These are phyloP conservation scores for Lepidium didymum DNA, from an alignment of 345 rosid genomes.

Conservation along the genomic window DNA sequence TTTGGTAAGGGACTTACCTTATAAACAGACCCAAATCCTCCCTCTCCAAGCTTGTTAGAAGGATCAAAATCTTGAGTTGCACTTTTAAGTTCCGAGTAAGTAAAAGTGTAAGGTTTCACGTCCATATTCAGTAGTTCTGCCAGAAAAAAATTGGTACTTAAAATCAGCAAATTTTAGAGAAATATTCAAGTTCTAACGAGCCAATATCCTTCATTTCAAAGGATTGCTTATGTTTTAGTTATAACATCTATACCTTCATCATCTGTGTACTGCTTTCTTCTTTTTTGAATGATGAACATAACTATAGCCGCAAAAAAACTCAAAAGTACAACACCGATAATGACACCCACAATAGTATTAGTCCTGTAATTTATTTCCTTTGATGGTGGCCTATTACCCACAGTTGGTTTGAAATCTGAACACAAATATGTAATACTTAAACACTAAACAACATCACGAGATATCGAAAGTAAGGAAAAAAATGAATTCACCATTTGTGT, in stretches of 20 bases:
- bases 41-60: slow-evolving; percentile 64
- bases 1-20: slow-evolving; percentile 29
- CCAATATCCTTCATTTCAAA: no score
- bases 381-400: slow-evolving; percentile 37
- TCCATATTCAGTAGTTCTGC: slow-evolving; percentile 45
- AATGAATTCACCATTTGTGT: neutral
- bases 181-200: no score
- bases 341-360: slow-evolving; percentile 21
- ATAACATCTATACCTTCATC: neutral
- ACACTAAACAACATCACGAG: neutral
- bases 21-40: slow-evolving; percentile 68
- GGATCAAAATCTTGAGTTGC: slow-evolving; percentile 52
- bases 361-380: neutral
- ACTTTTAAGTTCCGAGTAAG: slow-evolving; percentile 45
- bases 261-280: no score
- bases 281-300: neutral
- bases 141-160: neutral
- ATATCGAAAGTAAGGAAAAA: neutral
- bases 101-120: slow-evolving; percentile 45
- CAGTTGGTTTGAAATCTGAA: slow-evolving; percentile 56
- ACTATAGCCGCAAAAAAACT: slow-evolving; percentile 24
- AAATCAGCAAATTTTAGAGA: no score
- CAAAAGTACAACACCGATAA: slow-evolving; percentile 7
- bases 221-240: neutral
- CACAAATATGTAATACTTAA: neutral